Evolutionary conservation across 2,329 filamentous ascomycete species (phyloP).

Genomic region (Corniculantispora saksenae): DNA sequence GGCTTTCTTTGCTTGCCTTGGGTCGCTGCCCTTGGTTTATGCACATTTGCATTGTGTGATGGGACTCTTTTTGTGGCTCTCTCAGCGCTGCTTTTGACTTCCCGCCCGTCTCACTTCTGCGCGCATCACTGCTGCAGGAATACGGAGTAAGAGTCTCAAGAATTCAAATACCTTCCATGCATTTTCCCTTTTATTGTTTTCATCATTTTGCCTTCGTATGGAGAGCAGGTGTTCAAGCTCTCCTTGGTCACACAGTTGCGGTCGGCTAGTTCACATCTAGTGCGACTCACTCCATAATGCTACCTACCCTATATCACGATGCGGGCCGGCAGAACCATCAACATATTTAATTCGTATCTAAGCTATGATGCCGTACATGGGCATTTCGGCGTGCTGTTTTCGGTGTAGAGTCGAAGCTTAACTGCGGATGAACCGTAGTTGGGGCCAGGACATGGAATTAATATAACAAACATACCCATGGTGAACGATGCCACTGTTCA

Average conservation of each 20-base stretch:
- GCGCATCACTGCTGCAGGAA: neutral
- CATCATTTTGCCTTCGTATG: neutral
- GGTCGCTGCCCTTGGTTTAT: neutral
- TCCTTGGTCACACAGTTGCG: no score
- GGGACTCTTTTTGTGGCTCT: neutral
- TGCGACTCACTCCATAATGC: no score
- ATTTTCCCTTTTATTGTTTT: neutral
- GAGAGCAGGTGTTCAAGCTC: no score
- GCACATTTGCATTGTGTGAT: neutral
- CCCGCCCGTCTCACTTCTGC: neutral
- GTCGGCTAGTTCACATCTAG: no score
- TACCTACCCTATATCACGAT: neutral
- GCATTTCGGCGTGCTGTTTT: no score
- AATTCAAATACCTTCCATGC: neutral
- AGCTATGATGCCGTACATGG: no score
- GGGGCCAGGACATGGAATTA: no score
- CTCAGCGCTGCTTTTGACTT: neutral
- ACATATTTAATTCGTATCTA: neutral
- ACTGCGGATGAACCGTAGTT: no score
- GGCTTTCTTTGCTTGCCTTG: neutral
- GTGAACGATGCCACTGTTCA: no score
- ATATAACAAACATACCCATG: no score
- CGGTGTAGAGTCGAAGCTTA: no score
- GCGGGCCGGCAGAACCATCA: neutral
- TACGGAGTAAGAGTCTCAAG: neutral